phyloP scores from a whole-genome alignment of 2,329 filamentous ascomycete species.

The Dothiorella sarmentorum region DNA sequence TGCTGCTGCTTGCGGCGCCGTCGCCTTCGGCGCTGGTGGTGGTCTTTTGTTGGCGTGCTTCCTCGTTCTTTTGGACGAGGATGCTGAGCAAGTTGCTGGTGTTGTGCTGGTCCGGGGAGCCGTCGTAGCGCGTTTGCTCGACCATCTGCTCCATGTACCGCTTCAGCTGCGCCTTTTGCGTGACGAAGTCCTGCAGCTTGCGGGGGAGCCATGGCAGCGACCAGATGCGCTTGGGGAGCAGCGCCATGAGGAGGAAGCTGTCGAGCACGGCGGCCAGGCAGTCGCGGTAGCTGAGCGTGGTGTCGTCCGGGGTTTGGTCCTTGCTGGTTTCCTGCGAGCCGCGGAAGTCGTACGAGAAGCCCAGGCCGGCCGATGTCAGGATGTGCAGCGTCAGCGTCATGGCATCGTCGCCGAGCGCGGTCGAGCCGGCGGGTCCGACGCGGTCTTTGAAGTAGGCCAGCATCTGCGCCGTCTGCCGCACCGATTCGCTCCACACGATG shows the following conservation, averaged over 20 bases:
- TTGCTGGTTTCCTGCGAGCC: neutral
- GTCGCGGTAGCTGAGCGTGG: conserved; percentile 23
- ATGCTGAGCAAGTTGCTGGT: neutral
- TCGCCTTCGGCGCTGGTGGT: conserved; percentile 56
- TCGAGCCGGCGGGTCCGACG: neutral
- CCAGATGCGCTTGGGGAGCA: conserved; percentile 12
- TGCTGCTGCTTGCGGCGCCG: conserved; percentile 60
- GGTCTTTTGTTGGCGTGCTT: neutral
- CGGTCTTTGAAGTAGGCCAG: conserved; percentile 19
- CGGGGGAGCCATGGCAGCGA: conserved; percentile 19
- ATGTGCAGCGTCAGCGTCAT: conserved; percentile 38
- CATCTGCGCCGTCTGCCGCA: conserved; percentile 23
- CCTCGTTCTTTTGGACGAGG: conserved; percentile 11
- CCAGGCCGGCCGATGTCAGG: conserved; percentile 37
- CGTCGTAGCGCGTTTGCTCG: neutral
- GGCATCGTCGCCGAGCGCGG: conserved; percentile 27
- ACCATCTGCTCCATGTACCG: neutral
- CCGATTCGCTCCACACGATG: conserved; percentile 25
- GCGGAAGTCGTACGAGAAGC: conserved; percentile 26
- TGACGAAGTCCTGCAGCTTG: neutral
- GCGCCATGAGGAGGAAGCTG: conserved; percentile 23
- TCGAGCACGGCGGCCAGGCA: conserved; percentile 28
- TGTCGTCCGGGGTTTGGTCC: conserved; percentile 11
- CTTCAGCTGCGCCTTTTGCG: neutral
- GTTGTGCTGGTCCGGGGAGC: neutral